These are phyloP conservation scores for Podospora australis DNA, from an alignment of 495 filamentous ascomycete genomes.

Conservation along the genomic window DNA sequence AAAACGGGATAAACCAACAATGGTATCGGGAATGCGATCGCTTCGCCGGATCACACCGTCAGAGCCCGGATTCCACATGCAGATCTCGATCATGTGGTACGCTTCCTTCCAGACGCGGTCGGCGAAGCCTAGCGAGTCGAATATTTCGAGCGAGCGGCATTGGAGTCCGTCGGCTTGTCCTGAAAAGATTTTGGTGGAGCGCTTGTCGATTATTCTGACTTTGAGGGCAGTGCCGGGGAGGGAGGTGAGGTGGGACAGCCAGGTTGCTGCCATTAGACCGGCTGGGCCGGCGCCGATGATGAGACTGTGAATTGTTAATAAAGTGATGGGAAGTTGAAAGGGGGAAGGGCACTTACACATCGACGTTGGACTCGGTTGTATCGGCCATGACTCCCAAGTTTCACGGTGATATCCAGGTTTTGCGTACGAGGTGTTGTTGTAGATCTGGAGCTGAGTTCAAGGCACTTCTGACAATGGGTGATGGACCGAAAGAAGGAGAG, in stretches of 20 bases:
- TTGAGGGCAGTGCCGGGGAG: constrained; percentile 17
- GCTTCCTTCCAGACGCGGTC: constrained; percentile 55
- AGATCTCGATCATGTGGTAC: constrained; percentile 46
- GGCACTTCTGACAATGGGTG: too few species aligned
- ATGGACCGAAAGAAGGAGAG: too few species aligned
- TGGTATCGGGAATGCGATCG: constrained; percentile 45
- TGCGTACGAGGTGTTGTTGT: neutral
- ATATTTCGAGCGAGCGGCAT: constrained; percentile 54
- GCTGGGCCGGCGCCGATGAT: constrained; percentile 63
- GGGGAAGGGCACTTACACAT: neutral
- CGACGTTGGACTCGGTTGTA: neutral
- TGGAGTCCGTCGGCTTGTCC: constrained; percentile 25
- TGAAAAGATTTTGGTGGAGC: constrained; percentile 25
- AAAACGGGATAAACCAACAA: constrained; percentile 45
- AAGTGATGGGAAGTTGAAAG: too few species aligned
- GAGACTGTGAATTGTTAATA: too few species aligned
- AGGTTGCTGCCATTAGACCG: constrained; percentile 54
- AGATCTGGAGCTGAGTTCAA: too few species aligned
- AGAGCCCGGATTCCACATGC: constrained; percentile 41
- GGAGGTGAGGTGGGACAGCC: constrained; percentile 56
- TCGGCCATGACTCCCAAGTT: neutral
- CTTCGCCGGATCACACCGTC: constrained; percentile 49
- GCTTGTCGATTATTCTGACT: constrained; percentile 56
- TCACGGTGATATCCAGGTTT: neutral
- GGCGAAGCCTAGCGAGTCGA: constrained; percentile 60